A percentile compares a stretch with the other conserved stretches of the same genome.
Evolutionary conservation across 179 eudicot species (phyloP).

Genomic region (Vitellaria paradoxa): DNA sequence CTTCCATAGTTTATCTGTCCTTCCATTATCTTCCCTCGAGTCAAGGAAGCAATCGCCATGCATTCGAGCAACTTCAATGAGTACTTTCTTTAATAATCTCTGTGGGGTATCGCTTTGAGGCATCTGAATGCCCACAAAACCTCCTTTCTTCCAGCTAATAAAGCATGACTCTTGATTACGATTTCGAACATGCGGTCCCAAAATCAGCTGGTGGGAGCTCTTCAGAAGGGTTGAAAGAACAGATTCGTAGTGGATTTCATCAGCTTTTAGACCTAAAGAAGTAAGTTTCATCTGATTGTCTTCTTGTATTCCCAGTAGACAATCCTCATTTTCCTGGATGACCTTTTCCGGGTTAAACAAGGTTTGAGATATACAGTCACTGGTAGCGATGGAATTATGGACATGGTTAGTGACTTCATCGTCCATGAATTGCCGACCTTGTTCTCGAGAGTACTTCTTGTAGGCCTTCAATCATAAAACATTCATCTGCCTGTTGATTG

Average conservation of each 20-base stretch:
- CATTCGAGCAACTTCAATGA: conserved; percentile 61
- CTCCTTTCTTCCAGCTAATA: conserved; percentile 47
- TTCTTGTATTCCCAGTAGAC: conserved; percentile 21
- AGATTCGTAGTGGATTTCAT: conserved; percentile 49
- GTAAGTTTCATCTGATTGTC: conserved; percentile 20
- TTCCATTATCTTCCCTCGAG: conserved; percentile 25
- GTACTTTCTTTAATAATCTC: conserved; percentile 52
- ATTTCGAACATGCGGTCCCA: conserved; percentile 33
- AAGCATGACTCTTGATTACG: conserved; percentile 41
- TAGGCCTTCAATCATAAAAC: conserved; percentile 32
- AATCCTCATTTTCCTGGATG: background rate
- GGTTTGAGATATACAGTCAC: conserved; percentile 57
- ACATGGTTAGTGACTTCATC: conserved; percentile 43
- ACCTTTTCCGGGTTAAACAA: conserved; percentile 13
- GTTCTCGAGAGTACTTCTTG: conserved; percentile 31
- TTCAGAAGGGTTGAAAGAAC: conserved; percentile 49
- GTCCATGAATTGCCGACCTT: conserved; percentile 39
- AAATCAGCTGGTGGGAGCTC: conserved; percentile 36
- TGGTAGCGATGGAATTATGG: conserved; percentile 43
- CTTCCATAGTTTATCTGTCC: conserved; percentile 17
- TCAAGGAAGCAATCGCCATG: conserved; percentile 26
- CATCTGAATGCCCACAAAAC: conserved; percentile 1
- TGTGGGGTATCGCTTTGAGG: conserved; percentile 33
- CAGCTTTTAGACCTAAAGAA: conserved; percentile 14
- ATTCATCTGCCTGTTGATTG: conserved; percentile 25